These are phyloP conservation scores for Elsinoe arachidis DNA, from an alignment of 2,329 filamentous ascomycete genomes.

Conservation along the genomic window DNA sequence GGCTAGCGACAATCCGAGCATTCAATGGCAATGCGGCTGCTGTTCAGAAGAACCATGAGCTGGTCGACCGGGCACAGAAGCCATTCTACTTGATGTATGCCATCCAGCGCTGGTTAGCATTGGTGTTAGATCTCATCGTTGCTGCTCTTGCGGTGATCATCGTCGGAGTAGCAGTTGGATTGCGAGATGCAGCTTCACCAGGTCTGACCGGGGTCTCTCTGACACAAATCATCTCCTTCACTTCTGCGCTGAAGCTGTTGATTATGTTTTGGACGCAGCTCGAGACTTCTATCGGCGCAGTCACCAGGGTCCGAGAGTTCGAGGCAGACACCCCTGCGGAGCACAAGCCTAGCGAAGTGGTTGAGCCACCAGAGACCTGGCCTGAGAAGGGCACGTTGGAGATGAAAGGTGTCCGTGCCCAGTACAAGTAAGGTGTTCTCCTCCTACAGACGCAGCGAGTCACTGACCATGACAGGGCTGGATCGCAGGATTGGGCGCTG, in stretches of 20 bases:
- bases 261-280: constrained; percentile 46
- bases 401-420: constrained; percentile 51
- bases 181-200: constrained; percentile 34
- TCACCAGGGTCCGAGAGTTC: constrained; percentile 45
- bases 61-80: constrained; percentile 35
- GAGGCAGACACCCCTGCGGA: constrained; percentile 37
- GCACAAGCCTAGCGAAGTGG: constrained; percentile 44
- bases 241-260: constrained; percentile 40
- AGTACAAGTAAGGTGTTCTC: constrained; percentile 15
- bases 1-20: constrained; percentile 44
- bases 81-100: constrained; percentile 39
- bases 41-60: constrained; percentile 29
- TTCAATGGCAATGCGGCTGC: constrained; percentile 39
- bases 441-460: not conserved
- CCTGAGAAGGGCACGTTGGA: constrained; percentile 65
- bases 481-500: constrained; percentile 22
- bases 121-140: constrained; percentile 34
- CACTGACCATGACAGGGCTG: not conserved
- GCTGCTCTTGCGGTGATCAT: constrained; percentile 27
- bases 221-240: constrained; percentile 45
- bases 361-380: constrained; percentile 61
- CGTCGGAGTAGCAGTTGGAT: constrained; percentile 25
- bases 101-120: constrained; percentile 37
- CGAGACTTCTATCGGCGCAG: constrained; percentile 48
- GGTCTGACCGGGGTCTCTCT: constrained; percentile 45